Conservation (phyloP, 2,329 filamentous ascomycete genomes). For the Aspergillus nomiae region DNA sequence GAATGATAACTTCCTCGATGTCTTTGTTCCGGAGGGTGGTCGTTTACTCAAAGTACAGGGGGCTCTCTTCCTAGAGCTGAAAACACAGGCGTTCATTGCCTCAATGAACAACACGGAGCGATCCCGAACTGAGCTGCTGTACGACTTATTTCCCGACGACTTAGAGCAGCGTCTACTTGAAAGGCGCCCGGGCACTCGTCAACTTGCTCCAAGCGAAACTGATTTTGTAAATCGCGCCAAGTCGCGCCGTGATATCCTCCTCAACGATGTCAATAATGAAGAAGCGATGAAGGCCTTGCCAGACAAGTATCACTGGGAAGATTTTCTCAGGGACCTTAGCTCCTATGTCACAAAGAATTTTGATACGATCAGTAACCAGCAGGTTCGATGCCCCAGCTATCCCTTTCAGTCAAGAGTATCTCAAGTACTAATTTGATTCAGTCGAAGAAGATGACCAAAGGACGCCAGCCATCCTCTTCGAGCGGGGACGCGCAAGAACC, state of each 20-base stretch:
- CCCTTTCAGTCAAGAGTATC: background rate
- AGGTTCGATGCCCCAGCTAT: conserved; percentile 34
- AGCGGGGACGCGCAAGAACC: conserved; percentile 41
- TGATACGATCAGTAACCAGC: conserved; percentile 53
- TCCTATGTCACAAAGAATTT: conserved; percentile 61
- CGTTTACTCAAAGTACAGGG: conserved; percentile 62
- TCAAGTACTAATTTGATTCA: conserved; percentile 26
- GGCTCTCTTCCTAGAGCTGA: conserved; percentile 63
- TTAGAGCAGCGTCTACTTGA: conserved; percentile 57
- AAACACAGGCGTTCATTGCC: conserved; percentile 68
- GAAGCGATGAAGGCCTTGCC: conserved; percentile 54
- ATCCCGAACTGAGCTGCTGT: conserved; percentile 57
- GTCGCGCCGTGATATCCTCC: conserved; percentile 59
- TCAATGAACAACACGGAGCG: conserved; percentile 60
- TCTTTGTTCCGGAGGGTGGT: conserved; percentile 62
- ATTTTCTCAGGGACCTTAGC: conserved; percentile 62
- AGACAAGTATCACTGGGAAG: conserved; percentile 65
- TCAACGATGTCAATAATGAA: conserved; percentile 55
- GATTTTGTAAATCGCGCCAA: conserved; percentile 60
- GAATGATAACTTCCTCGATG: conserved; percentile 64
- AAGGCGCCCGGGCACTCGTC: conserved; percentile 56
- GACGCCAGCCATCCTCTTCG: conserved; percentile 37
- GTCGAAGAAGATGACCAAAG: conserved; percentile 43
- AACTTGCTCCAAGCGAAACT: conserved; percentile 59
- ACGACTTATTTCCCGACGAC: conserved; percentile 61